Evolutionary conservation across 1,284 basidiomycete genomes (phyloP).

Genomic region (Ceratobasidium sp.): DNA sequence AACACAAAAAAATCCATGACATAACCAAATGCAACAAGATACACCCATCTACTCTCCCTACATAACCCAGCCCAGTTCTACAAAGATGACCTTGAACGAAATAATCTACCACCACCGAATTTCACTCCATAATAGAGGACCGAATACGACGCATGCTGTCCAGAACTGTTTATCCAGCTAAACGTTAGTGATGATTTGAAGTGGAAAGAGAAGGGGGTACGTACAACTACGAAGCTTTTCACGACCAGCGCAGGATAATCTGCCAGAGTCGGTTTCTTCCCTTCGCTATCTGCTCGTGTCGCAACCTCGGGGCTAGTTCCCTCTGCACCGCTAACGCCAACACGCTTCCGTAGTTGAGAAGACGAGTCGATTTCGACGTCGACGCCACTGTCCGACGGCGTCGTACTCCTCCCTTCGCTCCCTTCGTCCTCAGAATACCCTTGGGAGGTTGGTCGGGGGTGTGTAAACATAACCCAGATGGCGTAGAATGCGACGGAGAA

Average conservation of each 20-base stretch:
- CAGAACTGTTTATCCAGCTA: slow-evolving; percentile 73
- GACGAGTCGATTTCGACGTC: slow-evolving; percentile 17
- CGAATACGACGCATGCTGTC: slow-evolving; percentile 87
- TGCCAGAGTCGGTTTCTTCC: slow-evolving; percentile 60
- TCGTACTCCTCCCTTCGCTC: slow-evolving; percentile 26
- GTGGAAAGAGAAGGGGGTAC: slow-evolving; percentile 51
- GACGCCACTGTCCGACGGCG: slow-evolving; percentile 32
- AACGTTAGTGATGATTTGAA: slow-evolving; percentile 1
- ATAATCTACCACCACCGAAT: slow-evolving; percentile 65
- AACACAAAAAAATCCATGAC: not conserved
- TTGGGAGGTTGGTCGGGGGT: slow-evolving; percentile 62
- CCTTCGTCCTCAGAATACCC: slow-evolving; percentile 2
- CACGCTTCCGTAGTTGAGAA: slow-evolving; percentile 24
- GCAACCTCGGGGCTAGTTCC: not conserved
- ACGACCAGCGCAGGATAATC: slow-evolving; percentile 73
- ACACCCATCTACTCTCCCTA: not conserved
- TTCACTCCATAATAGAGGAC: slow-evolving; percentile 90
- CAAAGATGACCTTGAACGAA: not conserved
- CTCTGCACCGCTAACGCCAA: slow-evolving; percentile 23
- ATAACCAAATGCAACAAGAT: not conserved
- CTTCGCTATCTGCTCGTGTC: slow-evolving; percentile 44
- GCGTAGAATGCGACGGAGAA: slow-evolving; percentile 95
- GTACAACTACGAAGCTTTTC: slow-evolving; percentile 70
- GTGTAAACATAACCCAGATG: slow-evolving; percentile 87
- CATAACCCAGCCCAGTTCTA: not conserved